A percentile compares a stretch with the other conserved stretches of the same genome.
Evolutionary conservation across 1,284 basidiomycete species (phyloP).

Genomic region (Ustilago cynodontis): DNA sequence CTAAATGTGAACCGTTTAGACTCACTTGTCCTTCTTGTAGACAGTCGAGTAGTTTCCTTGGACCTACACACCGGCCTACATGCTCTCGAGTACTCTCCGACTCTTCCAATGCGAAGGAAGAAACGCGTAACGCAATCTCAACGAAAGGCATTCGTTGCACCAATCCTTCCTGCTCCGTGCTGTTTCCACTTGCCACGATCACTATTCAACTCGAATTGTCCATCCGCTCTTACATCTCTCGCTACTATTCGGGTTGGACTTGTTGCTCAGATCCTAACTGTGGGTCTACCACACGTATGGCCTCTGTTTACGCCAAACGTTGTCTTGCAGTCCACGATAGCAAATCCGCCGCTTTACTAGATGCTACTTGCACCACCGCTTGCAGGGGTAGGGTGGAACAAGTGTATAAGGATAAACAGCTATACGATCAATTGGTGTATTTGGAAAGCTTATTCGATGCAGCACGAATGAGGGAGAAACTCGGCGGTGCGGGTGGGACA

Average conservation of each 20-base stretch:
- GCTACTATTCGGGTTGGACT: slow-evolving; percentile 90
- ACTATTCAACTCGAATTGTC: slow-evolving; percentile 84
- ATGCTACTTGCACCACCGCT: slow-evolving; percentile 22
- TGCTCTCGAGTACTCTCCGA: slow-evolving; percentile 12
- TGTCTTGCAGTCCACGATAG: slow-evolving; percentile 59
- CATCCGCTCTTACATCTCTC: slow-evolving; percentile 81
- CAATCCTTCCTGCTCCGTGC: slow-evolving; percentile 25
- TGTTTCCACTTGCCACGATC: slow-evolving; percentile 36
- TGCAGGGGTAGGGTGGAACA: slow-evolving; percentile 56
- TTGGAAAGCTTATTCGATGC: slow-evolving; percentile 62
- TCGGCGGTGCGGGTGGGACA: background rate
- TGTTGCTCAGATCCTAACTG: slow-evolving; percentile 90
- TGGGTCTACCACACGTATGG: slow-evolving; percentile 84
- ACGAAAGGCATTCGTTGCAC: slow-evolving; percentile 51
- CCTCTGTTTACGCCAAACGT: slow-evolving; percentile 85
- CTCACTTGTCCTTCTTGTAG: slow-evolving; percentile 60
- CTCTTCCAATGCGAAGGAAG: slow-evolving; percentile 17
- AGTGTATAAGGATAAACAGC: slow-evolving; percentile 61
- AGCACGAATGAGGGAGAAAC: slow-evolving; percentile 22
- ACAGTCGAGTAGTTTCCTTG: slow-evolving; percentile 34
- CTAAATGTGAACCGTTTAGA: slow-evolving; percentile 52
- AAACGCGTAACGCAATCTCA: slow-evolving; percentile 32
- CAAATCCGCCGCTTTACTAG: slow-evolving; percentile 27
- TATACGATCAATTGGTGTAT: slow-evolving; percentile 68
- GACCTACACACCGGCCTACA: slow-evolving; percentile 28